Evolutionary conservation across 805 yeast genomes (phyloP), one percentile per base, ranked within the genome.

Genomic region (Jamesozyma spencerorum): DNA sequence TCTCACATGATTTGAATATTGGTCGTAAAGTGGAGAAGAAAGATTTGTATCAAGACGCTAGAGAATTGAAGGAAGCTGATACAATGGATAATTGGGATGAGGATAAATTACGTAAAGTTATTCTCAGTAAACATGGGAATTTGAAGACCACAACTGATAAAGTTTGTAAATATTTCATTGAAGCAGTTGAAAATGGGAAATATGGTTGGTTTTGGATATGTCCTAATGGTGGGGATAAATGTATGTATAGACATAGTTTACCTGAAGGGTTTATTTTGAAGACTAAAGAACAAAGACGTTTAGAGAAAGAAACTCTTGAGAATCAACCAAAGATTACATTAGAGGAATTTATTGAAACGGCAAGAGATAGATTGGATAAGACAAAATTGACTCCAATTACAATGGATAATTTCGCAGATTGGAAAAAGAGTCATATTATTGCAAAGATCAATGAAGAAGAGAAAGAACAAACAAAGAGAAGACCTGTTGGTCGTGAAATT

Each of bases 171-270:
- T 77, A 63, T 64, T 94, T 92, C 67, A 85, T 92, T 49, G 95
- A 87, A 45, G 97, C 98, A 0, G 97, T 92, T 43, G 99, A 92
- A 60, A 86, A 87, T 57, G 92, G 90, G 43, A 90, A 90, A 60
- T 92, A 92, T 60, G 98, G 98, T 57, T 92, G 98, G 98, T 88
- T 92, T 65, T 92, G 98, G 98, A 72, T 74, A 17, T 92, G 98
- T 69, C 98, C 98, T 20, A 85, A 85, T 52, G 88, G 90, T 31
- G 97, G 95, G 49, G 77, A 82, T 46, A 81, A 77, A 45, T 92
- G 99, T 75, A 90, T 81, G 70, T 92, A 92, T 69, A 80, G 77
- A 64, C 99, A 92, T 64, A 83, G 97, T 7, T 71, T 92, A 57
- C 99, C 99, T 31, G 88, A 94, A 36, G 99, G 98, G 1, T 94